A percentile compares a stretch with the other conserved stretches of the same genome.
phyloP scores from a whole-genome alignment of 31 red algal species.

The Odonthalia washingtoniensis region DNA sequence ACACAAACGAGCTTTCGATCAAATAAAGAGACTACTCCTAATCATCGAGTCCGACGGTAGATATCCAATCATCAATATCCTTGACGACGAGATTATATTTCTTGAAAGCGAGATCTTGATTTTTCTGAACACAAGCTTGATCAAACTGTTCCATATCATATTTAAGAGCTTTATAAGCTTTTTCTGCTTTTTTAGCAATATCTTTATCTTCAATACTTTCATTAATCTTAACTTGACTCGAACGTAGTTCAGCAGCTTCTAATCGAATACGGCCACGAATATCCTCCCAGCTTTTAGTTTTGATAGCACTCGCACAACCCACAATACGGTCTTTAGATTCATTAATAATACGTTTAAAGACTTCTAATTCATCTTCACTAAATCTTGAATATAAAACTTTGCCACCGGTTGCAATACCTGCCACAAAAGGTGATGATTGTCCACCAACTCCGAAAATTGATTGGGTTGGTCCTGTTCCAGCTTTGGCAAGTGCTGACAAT shows the following conservation, averaged over 20 bases:
- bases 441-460: conserved; percentile 89
- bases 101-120: conserved; percentile 73
- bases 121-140: conserved; percentile 79
- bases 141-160: conserved; percentile 83
- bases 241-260: conserved; percentile 55
- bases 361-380: conserved; percentile 66
- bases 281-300: conserved; percentile 93
- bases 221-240: conserved; percentile 56
- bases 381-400: conserved; percentile 69
- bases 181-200: conserved; percentile 51
- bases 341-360: conserved; percentile 66
- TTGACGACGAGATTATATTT: conserved; percentile 59
- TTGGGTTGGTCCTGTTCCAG: conserved; percentile 79
- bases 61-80: conserved; percentile 57
- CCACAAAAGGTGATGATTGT: conserved; percentile 77
- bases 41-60: conserved; percentile 48
- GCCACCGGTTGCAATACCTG: conserved; percentile 65
- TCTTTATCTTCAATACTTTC: conserved; percentile 44
- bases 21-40: not conserved
- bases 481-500: conserved; percentile 60
- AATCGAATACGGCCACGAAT: conserved; percentile 75
- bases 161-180: conserved; percentile 80
- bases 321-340: conserved; percentile 65
- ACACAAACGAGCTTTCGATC: no score
- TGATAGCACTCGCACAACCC: conserved; percentile 54